Evolutionary conservation across 805 yeast species (phyloP).

Genomic region (Torulaspora quercuum): DNA sequence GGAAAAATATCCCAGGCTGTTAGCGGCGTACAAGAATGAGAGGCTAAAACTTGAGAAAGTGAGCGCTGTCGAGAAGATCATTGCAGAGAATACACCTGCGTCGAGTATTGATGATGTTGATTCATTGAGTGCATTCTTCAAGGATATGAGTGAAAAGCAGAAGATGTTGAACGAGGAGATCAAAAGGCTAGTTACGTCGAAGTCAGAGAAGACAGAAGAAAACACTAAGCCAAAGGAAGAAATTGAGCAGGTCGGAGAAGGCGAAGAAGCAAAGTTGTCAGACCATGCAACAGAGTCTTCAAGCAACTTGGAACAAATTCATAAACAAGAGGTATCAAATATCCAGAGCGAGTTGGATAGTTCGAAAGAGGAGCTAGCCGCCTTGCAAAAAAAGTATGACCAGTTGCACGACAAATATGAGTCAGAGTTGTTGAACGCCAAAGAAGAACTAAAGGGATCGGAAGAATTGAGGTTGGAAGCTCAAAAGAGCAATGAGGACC

Average conservation of each 20-base stretch:
- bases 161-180: conserved; percentile 63
- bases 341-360: conserved; percentile 1
- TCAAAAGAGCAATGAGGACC: conserved; percentile 1
- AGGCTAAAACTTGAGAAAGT: conserved; percentile 63
- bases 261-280: conserved; percentile 1
- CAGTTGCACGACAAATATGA: conserved; percentile 4
- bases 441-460: conserved; percentile 2
- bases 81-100: conserved; percentile 79
- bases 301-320: background rate
- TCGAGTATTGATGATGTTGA: conserved; percentile 70
- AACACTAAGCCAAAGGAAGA: too few species aligned
- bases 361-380: conserved; percentile 9
- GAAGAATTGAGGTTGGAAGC: conserved; percentile 1
- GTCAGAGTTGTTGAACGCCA: background rate
- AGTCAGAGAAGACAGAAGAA: background rate
- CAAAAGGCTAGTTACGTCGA: conserved; percentile 38
- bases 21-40: conserved; percentile 82
- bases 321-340: conserved; percentile 1
- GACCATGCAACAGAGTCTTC: background rate
- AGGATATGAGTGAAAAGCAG: conserved; percentile 57
- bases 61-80: conserved; percentile 58
- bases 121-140: conserved; percentile 63
- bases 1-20: conserved; percentile 78
- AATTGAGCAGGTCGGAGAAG: background rate
- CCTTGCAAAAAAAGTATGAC: conserved; percentile 5